Conservation (phyloP, 1,284 basidiomycete genomes). For the Ceratobasidium sp. region DNA sequence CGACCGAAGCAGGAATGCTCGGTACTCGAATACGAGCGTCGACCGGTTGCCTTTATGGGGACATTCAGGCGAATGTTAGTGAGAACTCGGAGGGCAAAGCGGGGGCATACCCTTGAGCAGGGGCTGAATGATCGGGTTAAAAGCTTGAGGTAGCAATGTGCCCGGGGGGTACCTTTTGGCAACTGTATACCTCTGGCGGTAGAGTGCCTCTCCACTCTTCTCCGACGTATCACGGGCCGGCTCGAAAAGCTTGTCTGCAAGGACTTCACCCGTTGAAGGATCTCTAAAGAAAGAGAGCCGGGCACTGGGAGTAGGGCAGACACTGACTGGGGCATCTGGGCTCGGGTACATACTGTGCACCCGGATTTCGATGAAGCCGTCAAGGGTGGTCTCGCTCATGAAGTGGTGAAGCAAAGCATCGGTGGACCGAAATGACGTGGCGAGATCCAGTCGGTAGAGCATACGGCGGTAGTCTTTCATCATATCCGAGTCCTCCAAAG, state of each 20-base stretch:
- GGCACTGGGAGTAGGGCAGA: conserved; percentile 34
- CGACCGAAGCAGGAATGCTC: conserved; percentile 20
- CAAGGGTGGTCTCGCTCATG: conserved; percentile 22
- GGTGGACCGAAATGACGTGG: conserved; percentile 31
- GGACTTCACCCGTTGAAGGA: conserved; percentile 13
- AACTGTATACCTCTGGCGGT: conserved; percentile 31
- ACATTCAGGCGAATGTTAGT: conserved; percentile 1
- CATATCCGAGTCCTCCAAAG: conserved; percentile 6
- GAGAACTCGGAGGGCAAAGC: neutral
- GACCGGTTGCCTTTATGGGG: conserved; percentile 17
- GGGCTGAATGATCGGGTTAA: conserved; percentile 27
- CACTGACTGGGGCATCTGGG: conserved; percentile 3
- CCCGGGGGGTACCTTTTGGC: conserved; percentile 28
- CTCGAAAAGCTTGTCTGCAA: conserved; percentile 38
- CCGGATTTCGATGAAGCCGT: conserved; percentile 41
- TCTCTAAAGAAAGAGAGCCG: conserved; percentile 34
- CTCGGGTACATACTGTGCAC: conserved; percentile 26
- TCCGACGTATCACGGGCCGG: conserved; percentile 11
- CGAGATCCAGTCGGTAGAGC: conserved; percentile 38
- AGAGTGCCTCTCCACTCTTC: neutral
- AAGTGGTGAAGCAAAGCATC: conserved; percentile 33
- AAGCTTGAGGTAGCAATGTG: conserved; percentile 17
- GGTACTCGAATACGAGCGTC: conserved; percentile 35
- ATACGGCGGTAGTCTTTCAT: conserved; percentile 43
- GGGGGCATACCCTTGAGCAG: conserved; percentile 18